These are phyloP conservation scores for Spathaspora sp. DNA, from an alignment of 805 yeast genomes.

Conservation along the genomic window DNA sequence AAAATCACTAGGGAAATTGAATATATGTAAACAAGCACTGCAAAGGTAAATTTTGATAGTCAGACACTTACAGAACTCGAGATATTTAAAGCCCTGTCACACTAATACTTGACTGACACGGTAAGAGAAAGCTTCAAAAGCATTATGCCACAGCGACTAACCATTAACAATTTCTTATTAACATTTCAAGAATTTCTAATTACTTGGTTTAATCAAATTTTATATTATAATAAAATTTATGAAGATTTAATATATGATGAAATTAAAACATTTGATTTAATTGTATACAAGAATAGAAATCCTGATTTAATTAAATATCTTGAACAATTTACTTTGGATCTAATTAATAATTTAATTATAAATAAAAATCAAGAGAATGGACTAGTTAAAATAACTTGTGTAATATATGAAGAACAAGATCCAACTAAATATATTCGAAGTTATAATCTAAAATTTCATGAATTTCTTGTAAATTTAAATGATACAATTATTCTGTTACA, in stretches of 20 bases:
- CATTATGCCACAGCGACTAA: slow-evolving; percentile 2
- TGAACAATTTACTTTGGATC: slow-evolving; percentile 29
- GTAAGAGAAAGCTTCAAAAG: too few relatives aligned
- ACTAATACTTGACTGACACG: too few relatives aligned
- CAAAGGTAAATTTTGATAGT: too few relatives aligned
- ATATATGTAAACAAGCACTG: too few relatives aligned
- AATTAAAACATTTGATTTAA: slow-evolving; percentile 39
- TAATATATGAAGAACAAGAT: slow-evolving; percentile 30
- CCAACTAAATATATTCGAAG: slow-evolving; percentile 28
- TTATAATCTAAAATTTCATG: slow-evolving; percentile 34
- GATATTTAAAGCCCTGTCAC: too few relatives aligned
- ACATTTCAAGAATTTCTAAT: slow-evolving; percentile 47
- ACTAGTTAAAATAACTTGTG: slow-evolving; percentile 32
- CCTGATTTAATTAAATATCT: slow-evolving; percentile 46
- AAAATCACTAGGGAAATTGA: too few relatives aligned
- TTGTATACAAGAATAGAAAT: slow-evolving; percentile 41
- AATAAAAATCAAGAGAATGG: slow-evolving; percentile 10
- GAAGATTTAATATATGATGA: slow-evolving; percentile 46
- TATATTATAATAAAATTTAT: slow-evolving; percentile 52
- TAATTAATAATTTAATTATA: slow-evolving; percentile 14
- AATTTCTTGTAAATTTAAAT: slow-evolving; percentile 21
- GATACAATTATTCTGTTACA: slow-evolving; percentile 3
- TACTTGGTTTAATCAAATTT: slow-evolving; percentile 50
- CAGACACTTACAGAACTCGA: too few relatives aligned
- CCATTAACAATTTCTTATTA: slow-evolving; percentile 19